Base-by-base conservation (phyloP, 805 yeast genomes). In the Geotrichum ghanense region DNA sequence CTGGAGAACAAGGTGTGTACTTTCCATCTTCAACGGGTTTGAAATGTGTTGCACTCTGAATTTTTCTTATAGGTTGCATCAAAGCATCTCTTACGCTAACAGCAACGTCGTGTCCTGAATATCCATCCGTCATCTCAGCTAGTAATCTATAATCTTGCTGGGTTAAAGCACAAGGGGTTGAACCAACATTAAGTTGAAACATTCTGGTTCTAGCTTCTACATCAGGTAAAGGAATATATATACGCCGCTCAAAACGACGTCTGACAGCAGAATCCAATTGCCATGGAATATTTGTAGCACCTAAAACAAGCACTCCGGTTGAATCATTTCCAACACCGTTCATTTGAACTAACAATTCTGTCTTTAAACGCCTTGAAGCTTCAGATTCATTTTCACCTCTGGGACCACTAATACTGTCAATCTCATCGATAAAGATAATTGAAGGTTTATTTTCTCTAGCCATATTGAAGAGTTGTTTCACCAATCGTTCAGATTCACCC, bases 211-310 rank as follows among this genome's bases (percentile, higher is more conserved):
- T 74, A 3, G 96, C 95, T 51, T 85, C 88, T n/a, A 76, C 75
- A 50, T 92, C 98, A 0, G 99, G 99, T 48, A 92, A 71, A 2
- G 98, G 83, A 51, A 92, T 92, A 62, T 92, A 92, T 50, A 92
- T 92, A 67, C 98, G 79, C 55, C 83, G 79, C 64, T 92, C 98
- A 58, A 92, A 92, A 65, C 98, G 81, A 68, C 99, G 81, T 65
- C 98, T 77, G 43, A 92, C 86, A 5, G 98, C 99, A 42, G 97
- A 87, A 65, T 92, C 98, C 55, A 92, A 72, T 68, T 90, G 97
- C 98, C 98, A 92, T 17, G 98, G 98, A 50, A 92, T 92, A 64
- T 92, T 92, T 5, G 98, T 92, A 1, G 98, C 98, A 23, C 98
- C 98, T 45, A 92, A 71, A 0, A 92, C 97, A 27, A 92, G 70